These are phyloP conservation scores for Podaxis sp. DNA, from an alignment of 768 basidiomycete species.

Conservation along the genomic window DNA sequence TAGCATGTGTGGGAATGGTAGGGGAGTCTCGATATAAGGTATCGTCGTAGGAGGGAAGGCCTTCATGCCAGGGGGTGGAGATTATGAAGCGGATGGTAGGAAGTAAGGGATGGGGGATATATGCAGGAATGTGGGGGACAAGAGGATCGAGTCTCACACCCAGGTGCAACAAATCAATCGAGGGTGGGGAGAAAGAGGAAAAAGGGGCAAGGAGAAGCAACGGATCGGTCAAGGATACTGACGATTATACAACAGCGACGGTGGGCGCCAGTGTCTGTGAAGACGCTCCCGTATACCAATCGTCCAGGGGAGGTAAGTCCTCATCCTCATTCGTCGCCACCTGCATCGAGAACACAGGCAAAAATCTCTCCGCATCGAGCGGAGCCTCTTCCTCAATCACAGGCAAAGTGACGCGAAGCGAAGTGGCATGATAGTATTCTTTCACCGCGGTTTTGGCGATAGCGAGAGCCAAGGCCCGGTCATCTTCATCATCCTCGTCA, in stretches of 20 bases:
- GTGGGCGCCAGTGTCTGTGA: slow-evolving; percentile 11
- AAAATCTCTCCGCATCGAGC: slow-evolving; percentile 2
- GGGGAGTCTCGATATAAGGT: neutral
- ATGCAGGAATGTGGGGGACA: neutral
- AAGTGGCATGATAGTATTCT: slow-evolving; percentile 4
- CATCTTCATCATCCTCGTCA: slow-evolving; percentile 18
- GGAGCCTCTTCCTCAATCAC: slow-evolving; percentile 11
- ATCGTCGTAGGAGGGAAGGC: neutral
- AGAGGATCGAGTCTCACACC: too few relatives aligned
- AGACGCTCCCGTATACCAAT: slow-evolving; percentile 32
- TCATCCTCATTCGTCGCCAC: slow-evolving; percentile 21
- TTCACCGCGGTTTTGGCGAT: slow-evolving; percentile 11
- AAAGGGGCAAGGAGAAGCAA: neutral
- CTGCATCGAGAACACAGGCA: neutral
- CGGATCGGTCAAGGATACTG: neutral
- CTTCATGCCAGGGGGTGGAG: neutral
- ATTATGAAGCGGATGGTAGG: neutral
- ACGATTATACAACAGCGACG: neutral
- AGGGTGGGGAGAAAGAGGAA: neutral
- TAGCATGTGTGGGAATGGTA: neutral
- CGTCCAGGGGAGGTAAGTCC: slow-evolving; percentile 36
- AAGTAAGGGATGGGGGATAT: neutral
- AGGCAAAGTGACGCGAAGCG: slow-evolving; percentile 7
- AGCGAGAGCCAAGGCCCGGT: slow-evolving; percentile 11
- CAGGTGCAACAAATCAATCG: neutral